Evolutionary conservation across 2,329 filamentous ascomycete species (phyloP), one percentile per base, ranked within the genome.

Genomic region (Lasiodiplodia sp.): DNA sequence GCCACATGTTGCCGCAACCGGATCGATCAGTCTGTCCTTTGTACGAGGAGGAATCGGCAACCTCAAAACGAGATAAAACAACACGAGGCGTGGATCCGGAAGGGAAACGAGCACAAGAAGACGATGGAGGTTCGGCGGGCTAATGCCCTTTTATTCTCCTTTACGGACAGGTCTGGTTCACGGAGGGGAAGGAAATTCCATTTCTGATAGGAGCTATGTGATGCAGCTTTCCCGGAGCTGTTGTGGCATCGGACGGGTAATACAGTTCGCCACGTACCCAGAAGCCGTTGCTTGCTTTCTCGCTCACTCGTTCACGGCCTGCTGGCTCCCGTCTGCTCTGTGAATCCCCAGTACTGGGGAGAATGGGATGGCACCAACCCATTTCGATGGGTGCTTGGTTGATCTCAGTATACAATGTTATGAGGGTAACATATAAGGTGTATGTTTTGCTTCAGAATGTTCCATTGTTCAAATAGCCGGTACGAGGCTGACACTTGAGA

Each of bases 141-240:
- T 51, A 18, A 25, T 52, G 12, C 31, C 47, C 60, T 52, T 64
- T 52, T 64, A 64, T 64, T 63, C 58, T 60, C 40, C 18, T 23
- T 62, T 34, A 12, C 25, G 40, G 40, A 47, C 44, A 11, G 44
- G 44, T 47, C 23, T 34, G 18, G 21, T 16, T 18, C 37, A 28
- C 14, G 18, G 8, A 3, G 7, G n/a, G 28, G 16, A 44, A 40
- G 28, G 14, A 40, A 52, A 52, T 64, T 64, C 47, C 60, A 64
- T 52, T 40, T 52, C 11, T 38, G 47, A 64, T 52, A 53, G 31
- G 31, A 38, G n/a, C 12, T 53, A 64, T 31, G 28, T 64, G 31
- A 37, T 64, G 47, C 60, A 64, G 16, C 47, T 18, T 63, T 4
- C 60, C 44, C 37, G 18, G 16, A 44, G 25, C 16, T 11, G 12